These are phyloP conservation scores for Lignosus rhinocerotis DNA, from an alignment of 1,284 basidiomycete species.

Conservation along the genomic window DNA sequence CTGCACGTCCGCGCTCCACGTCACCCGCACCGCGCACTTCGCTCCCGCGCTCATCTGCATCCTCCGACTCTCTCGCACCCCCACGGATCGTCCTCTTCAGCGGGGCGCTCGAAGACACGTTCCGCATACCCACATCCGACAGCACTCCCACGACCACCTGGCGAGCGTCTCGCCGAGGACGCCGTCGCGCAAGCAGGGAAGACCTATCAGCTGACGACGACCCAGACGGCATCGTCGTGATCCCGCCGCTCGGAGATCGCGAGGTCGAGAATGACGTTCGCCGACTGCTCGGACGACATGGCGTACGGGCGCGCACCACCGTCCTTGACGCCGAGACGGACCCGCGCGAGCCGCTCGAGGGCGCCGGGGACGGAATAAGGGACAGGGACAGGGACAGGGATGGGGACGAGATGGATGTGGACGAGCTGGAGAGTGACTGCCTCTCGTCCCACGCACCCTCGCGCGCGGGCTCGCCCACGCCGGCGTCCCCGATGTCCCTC, in stretches of 20 bases:
- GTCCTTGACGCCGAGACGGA: constrained; percentile 30
- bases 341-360: constrained; percentile 30
- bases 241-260: constrained; percentile 58
- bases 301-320: constrained; percentile 26
- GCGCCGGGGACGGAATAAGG: constrained; percentile 20
- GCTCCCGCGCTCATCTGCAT: constrained; percentile 16
- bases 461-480: constrained; percentile 45
- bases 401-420: constrained; percentile 43
- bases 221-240: constrained; percentile 47
- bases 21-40: constrained; percentile 23
- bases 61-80: constrained; percentile 22
- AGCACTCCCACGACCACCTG: constrained; percentile 24
- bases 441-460: constrained; percentile 46
- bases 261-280: constrained; percentile 62
- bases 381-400: constrained; percentile 6
- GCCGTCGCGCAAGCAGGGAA: constrained; percentile 19
- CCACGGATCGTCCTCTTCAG: constrained; percentile 45
- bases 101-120: constrained; percentile 52
- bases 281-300: constrained; percentile 52
- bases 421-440: constrained; percentile 46
- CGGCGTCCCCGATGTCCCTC: constrained; percentile 31
- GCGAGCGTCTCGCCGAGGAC: constrained; percentile 16
- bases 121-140: constrained; percentile 44
- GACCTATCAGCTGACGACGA: constrained; percentile 32
- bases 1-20: constrained; percentile 27